Evolutionary conservation across 768 basidiomycete genomes (phyloP), one percentile per base, ranked within the genome.

Genomic region (Tricholoma sp.): DNA sequence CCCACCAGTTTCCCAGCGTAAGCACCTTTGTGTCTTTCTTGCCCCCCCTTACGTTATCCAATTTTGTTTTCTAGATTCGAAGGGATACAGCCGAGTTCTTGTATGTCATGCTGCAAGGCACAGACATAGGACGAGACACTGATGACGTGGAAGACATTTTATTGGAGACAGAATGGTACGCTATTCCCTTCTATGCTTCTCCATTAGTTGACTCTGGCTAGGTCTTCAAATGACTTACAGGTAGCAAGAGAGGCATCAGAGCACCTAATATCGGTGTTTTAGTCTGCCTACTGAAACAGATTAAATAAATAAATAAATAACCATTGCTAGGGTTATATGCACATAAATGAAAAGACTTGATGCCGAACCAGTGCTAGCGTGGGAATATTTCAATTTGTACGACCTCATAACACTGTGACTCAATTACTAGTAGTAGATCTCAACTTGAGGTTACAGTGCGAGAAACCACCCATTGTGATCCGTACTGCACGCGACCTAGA

Each of bases 81-180:
- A 78, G 85, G 9, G 83, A 86, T 57, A 85, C 90, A 1, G 90
- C 92, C 2, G 94, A 96, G 68, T 82, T 88, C 59, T 68, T 97
- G 7, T 97, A 94, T 65, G 73, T 91, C 28, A 77, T 83, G 13
- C 69, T 95, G 34, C 89, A 93, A 66, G 82, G 82, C 61, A 77
- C 77, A 47, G 90, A 91, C 60, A 65, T 88, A 8, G 84, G 78
- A 0, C 69, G 76, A 55, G 88, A 89, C 13, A 83, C 83, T 8
- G 84, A 85, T 36, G 81, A 79, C 37, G 76, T 81, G 1, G 89
- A 92, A 64, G 81, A 86, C 12, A 66, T 89, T 11, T 68, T 94
- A 39, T 71, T 94, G 28, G 88, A 94, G 67, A 92, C 91, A 20
- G 87, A 88, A 69, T 94, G 91, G 91, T 91, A 57, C 56, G 81